Evolutionary conservation across 306 rosid genomes (phyloP).

Genomic region (barrel medic (Medicago truncatula)): DNA sequence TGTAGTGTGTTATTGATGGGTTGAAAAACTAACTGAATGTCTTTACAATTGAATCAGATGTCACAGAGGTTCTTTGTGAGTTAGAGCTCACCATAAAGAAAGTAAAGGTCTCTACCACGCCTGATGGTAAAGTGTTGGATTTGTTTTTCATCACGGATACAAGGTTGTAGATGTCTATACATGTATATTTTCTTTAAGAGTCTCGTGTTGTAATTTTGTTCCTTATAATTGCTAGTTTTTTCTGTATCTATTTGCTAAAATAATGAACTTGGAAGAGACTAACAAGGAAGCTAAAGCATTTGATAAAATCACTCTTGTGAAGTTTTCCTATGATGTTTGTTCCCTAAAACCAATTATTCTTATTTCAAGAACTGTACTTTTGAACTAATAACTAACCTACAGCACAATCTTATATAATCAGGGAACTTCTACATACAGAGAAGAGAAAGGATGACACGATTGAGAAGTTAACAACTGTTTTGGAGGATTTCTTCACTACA

Average conservation of each 20-base stretch:
- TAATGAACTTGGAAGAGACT: conserved; percentile 11
- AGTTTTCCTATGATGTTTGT: not conserved
- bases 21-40: conserved; percentile 20
- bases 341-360: not conserved
- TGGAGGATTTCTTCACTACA: conserved; percentile 61
- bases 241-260: conserved; percentile 6
- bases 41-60: conserved; percentile 61
- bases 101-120: conserved; percentile 97
- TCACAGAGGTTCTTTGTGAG: conserved; percentile 84
- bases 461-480: conserved; percentile 52
- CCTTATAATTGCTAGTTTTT: conserved; percentile 20
- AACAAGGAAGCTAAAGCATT: not conserved
- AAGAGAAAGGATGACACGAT: conserved; percentile 70
- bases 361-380: not conserved
- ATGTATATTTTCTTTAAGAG: conserved; percentile 1
- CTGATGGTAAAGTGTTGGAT: conserved; percentile 91
- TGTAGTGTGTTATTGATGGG: conserved; percentile 8
- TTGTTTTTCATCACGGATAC: conserved; percentile 89
- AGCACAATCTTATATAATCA: conserved; percentile 38
- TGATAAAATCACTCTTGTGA: conserved; percentile 16
- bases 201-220: conserved; percentile 18
- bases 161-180: conserved; percentile 58
- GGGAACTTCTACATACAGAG: conserved; percentile 84
- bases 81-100: conserved; percentile 84
- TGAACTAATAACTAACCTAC: conserved; percentile 30